These are phyloP conservation scores for Mariannaea sp. DNA, from an alignment of 2,329 filamentous ascomycete genomes.

Conservation along the genomic window DNA sequence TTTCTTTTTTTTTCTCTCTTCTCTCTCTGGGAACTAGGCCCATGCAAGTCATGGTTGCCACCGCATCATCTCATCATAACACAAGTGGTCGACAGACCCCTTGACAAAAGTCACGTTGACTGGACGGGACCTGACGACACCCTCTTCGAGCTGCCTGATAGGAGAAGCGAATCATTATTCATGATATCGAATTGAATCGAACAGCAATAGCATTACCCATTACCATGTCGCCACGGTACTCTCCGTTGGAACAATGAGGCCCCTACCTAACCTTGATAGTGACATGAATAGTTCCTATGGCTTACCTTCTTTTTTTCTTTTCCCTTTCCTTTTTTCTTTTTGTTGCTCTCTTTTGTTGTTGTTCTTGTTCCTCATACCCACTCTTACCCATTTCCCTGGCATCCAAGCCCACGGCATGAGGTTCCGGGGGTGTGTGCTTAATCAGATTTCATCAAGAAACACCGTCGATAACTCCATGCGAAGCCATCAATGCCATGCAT, in stretches of 20 bases:
- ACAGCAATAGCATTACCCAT: too few species aligned
- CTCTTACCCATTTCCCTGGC: too few species aligned
- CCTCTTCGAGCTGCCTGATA: neutral
- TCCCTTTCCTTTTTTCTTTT: too few species aligned
- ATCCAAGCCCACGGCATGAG: neutral
- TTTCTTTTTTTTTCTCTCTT: too few species aligned
- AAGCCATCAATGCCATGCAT: conserved; percentile 13
- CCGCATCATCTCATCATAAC: conserved; percentile 29
- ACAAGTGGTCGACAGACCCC: conserved; percentile 16
- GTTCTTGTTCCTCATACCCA: conserved; percentile 25
- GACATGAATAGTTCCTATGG: too few species aligned
- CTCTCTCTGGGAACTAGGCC: neutral
- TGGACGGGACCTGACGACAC: conserved; percentile 25
- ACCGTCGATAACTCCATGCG: conserved; percentile 3
- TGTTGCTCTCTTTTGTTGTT: too few species aligned
- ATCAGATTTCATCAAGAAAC: neutral
- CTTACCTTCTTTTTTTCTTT: too few species aligned
- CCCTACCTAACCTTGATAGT: too few species aligned
- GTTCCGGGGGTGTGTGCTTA: conserved; percentile 26
- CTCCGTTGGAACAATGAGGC: too few species aligned
- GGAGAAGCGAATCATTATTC: neutral
- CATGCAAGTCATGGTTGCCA: conserved; percentile 29
- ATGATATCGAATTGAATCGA: neutral
- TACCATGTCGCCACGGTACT: too few species aligned
- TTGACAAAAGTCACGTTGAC: conserved; percentile 27